A percentile compares a stretch with the other conserved stretches of the same genome.
phyloP scores from a whole-genome alignment of 148 eudicot genomes.

The Pharnaceum exiguum region DNA sequence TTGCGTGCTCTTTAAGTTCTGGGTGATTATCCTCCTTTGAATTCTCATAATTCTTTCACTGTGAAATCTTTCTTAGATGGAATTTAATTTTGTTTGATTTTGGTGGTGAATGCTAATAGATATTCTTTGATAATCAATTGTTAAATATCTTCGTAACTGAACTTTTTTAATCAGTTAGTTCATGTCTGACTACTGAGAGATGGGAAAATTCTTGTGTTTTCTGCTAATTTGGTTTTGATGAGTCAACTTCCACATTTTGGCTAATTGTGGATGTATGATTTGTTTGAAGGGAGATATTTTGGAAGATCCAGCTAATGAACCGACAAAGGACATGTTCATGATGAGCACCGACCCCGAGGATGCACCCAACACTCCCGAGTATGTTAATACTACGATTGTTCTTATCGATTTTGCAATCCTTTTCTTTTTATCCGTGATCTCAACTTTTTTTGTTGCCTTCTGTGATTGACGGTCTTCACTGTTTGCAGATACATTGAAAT shows the following conservation, averaged over 20 bases:
- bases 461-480: not conserved
- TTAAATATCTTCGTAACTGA: no score
- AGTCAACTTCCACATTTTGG: not conserved
- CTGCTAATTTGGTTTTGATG: not conserved
- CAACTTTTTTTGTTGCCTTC: not conserved
- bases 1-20: no score
- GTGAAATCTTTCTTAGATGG: no score
- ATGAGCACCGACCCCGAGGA: constrained; percentile 87
- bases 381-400: constrained; percentile 4
- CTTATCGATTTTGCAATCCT: not conserved
- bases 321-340: constrained; percentile 94
- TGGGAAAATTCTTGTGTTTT: not conserved
- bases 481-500: constrained; percentile 65
- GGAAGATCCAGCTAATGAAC: constrained; percentile 91
- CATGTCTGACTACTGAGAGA: no score
- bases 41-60: no score
- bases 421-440: not conserved
- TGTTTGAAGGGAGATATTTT: constrained; percentile 75
- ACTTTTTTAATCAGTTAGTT: no score
- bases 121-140: no score
- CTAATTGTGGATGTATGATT: not conserved
- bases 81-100: no score
- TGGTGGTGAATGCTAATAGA: no score
- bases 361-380: constrained; percentile 87
- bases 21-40: no score